A percentile compares a stretch with the other conserved stretches of the same genome.
Conservation (phyloP, 495 filamentous ascomycete species). For the Hyaloscypha finlandica region DNA sequence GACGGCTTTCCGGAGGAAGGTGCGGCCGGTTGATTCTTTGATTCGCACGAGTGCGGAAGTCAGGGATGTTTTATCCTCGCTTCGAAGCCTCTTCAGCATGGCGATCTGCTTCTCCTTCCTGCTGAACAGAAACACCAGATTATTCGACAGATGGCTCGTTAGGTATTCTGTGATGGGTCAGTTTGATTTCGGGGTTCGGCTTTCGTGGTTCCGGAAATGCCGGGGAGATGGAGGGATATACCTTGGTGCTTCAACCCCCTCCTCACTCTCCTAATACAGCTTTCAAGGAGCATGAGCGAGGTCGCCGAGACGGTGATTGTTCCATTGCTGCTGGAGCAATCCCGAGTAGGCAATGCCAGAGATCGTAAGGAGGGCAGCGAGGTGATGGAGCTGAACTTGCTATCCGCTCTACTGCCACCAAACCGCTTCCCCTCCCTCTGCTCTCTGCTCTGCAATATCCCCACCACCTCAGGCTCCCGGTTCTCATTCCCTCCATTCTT, state of each 20-base stretch:
- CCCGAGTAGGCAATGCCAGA: neutral
- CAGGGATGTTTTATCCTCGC: neutral
- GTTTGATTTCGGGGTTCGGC: neutral
- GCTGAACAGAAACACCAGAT: neutral
- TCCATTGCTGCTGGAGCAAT: neutral
- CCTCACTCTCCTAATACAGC: neutral
- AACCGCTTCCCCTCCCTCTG: neutral
- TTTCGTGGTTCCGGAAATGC: neutral
- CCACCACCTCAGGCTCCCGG: neutral
- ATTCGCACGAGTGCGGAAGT: neutral
- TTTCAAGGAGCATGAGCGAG: neutral
- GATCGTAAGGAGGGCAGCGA: neutral
- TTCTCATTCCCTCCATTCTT: too few relatives aligned
- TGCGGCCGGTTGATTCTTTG: neutral
- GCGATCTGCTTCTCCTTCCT: conserved; percentile 1
- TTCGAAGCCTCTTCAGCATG: neutral
- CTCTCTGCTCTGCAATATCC: neutral
- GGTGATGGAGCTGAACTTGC: neutral
- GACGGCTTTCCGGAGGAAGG: conserved; percentile 8
- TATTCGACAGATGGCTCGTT: neutral
- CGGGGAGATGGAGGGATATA: neutral
- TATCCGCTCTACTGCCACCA: neutral
- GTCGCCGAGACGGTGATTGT: neutral
- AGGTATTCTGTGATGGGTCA: neutral
- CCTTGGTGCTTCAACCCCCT: neutral